A percentile compares a stretch with the other conserved stretches of the same genome.
phyloP scores from a whole-genome alignment of 2,329 filamentous ascomycete genomes.

The Pseudogymnoascus sp. region DNA sequence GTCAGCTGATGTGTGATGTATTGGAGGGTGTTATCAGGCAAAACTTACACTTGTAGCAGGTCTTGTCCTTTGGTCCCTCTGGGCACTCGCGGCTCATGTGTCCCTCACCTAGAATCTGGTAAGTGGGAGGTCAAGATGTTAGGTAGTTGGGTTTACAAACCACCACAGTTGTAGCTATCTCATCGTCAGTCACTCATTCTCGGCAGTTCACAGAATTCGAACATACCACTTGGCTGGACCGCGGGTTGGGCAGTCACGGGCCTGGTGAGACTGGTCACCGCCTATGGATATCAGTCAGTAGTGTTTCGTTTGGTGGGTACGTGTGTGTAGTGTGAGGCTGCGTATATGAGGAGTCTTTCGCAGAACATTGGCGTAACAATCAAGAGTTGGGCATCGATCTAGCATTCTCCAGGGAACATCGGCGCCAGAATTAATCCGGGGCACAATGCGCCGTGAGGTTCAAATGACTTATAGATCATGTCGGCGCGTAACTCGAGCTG shows the following conservation, averaged over 20 bases:
- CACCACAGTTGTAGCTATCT: constrained; percentile 71
- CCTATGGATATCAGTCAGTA: constrained; percentile 39
- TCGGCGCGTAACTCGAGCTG: not conserved
- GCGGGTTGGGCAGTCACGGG: constrained; percentile 80
- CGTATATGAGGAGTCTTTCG: not conserved
- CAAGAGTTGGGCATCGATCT: not conserved
- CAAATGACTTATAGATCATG: not conserved
- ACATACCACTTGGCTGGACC: constrained; percentile 74
- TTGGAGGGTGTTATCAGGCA: not conserved
- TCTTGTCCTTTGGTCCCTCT: constrained; percentile 80
- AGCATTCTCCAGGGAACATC: not conserved
- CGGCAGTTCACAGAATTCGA: constrained; percentile 1
- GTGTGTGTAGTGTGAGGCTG: not conserved
- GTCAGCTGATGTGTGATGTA: not conserved
- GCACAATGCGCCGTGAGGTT: not conserved
- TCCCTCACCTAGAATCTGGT: constrained; percentile 46
- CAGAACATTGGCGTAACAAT: not conserved
- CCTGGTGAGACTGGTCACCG: constrained; percentile 70
- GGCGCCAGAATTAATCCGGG: not conserved
- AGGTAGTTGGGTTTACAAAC: constrained; percentile 41
- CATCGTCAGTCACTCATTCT: constrained; percentile 18
- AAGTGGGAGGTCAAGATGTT: constrained; percentile 24
- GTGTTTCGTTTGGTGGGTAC: not conserved
- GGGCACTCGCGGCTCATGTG: constrained; percentile 91
- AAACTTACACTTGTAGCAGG: constrained; percentile 59